phyloP scores from a whole-genome alignment of 768 basidiomycete species.

The Mycena olivaceomarginata region DNA sequence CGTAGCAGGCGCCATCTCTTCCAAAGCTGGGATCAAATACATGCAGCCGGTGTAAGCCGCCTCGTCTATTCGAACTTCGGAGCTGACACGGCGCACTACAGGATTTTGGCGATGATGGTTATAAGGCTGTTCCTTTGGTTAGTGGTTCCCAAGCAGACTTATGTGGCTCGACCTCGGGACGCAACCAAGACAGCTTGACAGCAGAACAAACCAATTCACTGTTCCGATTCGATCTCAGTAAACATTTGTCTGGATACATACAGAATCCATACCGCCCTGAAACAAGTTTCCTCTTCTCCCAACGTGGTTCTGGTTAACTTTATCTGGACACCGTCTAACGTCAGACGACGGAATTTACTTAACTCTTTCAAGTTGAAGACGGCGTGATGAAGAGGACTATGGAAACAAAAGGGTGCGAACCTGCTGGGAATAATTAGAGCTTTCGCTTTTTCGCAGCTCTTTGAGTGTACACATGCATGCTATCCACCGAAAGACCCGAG shows the following conservation, averaged over 20 bases:
- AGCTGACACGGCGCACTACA: neutral
- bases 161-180: neutral
- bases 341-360: too few relatives aligned
- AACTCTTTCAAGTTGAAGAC: too few relatives aligned
- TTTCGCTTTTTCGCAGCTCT: too few relatives aligned
- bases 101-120: conserved; percentile 37
- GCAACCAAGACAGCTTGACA: neutral
- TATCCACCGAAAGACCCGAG: too few relatives aligned
- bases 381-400: too few relatives aligned
- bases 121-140: conserved; percentile 32
- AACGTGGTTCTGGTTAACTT: too few relatives aligned
- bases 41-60: conserved; percentile 76
- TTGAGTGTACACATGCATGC: too few relatives aligned
- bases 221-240: neutral
- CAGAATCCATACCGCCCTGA: too few relatives aligned
- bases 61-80: neutral
- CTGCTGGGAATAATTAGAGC: too few relatives aligned
- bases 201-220: neutral
- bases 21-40: conserved; percentile 74
- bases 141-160: conserved; percentile 20
- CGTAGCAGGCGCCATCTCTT: conserved; percentile 82
- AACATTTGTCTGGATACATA: too few relatives aligned
- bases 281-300: neutral
- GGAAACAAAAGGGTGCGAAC: too few relatives aligned
- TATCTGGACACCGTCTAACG: too few relatives aligned